phyloP scores from a whole-genome alignment of 306 rosid species.

The Quercus bicolor region DNA sequence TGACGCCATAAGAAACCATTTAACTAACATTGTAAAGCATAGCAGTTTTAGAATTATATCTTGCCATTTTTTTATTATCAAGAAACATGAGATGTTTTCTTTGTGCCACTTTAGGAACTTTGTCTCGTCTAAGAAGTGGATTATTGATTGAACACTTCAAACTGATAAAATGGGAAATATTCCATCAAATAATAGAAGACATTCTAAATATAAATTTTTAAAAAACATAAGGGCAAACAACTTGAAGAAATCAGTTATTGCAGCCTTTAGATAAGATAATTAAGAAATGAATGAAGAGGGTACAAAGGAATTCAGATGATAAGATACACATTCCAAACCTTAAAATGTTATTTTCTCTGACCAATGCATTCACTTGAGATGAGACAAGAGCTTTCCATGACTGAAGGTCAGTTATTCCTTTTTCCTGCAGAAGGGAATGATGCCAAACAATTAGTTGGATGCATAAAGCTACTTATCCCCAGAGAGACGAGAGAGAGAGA shows the following conservation, averaged over 20 bases:
- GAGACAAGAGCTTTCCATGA: slow-evolving; percentile 64
- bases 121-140: background rate
- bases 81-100: background rate
- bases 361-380: slow-evolving; percentile 55
- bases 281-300: background rate
- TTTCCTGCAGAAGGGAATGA: slow-evolving; percentile 45
- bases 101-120: background rate
- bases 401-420: slow-evolving; percentile 47
- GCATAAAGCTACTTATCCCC: slow-evolving; percentile 1
- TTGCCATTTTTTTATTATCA: background rate
- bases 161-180: background rate
- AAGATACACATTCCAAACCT: slow-evolving; percentile 40
- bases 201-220: background rate
- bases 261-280: background rate
- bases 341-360: slow-evolving; percentile 51
- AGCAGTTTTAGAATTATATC: background rate
- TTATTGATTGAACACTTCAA: background rate
- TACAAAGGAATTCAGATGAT: background rate
- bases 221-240: background rate
- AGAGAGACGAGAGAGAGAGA: background rate
- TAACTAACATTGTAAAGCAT: background rate
- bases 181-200: background rate
- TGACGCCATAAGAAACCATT: background rate
- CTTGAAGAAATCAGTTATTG: background rate
- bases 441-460: slow-evolving; percentile 5